Percentiles rank a stretch among this genome's conserved stretches.
Evolutionary conservation across 2,329 filamentous ascomycete species (phyloP).

Genomic region (Penicillium oxalicum): DNA sequence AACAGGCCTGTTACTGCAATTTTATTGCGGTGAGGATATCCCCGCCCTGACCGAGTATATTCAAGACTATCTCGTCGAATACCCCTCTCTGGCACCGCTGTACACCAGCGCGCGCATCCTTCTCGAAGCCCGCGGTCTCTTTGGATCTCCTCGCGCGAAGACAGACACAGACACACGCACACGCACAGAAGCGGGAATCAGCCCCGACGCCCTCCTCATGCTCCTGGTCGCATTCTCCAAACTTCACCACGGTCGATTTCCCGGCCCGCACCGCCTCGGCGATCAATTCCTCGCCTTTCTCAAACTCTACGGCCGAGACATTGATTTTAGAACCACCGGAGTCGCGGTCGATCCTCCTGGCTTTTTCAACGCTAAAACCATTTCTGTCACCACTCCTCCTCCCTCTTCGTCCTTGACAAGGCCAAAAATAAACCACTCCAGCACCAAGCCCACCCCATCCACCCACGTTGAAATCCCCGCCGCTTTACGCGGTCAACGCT

Average conservation of each 20-base stretch:
- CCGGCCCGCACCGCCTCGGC: constrained; percentile 29
- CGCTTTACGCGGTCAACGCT: constrained; percentile 33
- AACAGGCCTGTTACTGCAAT: constrained; percentile 48
- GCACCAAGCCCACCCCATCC: too few relatives aligned
- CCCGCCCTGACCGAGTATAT: constrained; percentile 40
- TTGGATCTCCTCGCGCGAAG: constrained; percentile 34
- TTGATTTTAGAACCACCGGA: constrained; percentile 44
- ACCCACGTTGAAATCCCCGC: too few relatives aligned
- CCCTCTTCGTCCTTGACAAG: too few relatives aligned
- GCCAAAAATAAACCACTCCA: too few relatives aligned
- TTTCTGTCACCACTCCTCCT: too few relatives aligned
- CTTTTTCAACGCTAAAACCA: constrained; percentile 30
- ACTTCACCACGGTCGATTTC: constrained; percentile 33
- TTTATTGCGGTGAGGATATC: constrained; percentile 43
- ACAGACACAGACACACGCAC: too few relatives aligned
- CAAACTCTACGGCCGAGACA: constrained; percentile 41
- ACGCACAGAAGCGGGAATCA: constrained; percentile 40
- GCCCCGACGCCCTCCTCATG: constrained; percentile 52
- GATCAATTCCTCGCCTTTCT: constrained; percentile 47
- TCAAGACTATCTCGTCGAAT: constrained; percentile 43
- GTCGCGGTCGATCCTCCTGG: constrained; percentile 46
- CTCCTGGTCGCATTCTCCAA: constrained; percentile 52
- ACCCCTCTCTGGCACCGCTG: constrained; percentile 45
- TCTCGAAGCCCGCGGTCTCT: constrained; percentile 47
- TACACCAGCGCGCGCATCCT: constrained; percentile 47